These are phyloP conservation scores for Xanthoconium purpureum DNA, from an alignment of 768 basidiomycete species.

Conservation along the genomic window DNA sequence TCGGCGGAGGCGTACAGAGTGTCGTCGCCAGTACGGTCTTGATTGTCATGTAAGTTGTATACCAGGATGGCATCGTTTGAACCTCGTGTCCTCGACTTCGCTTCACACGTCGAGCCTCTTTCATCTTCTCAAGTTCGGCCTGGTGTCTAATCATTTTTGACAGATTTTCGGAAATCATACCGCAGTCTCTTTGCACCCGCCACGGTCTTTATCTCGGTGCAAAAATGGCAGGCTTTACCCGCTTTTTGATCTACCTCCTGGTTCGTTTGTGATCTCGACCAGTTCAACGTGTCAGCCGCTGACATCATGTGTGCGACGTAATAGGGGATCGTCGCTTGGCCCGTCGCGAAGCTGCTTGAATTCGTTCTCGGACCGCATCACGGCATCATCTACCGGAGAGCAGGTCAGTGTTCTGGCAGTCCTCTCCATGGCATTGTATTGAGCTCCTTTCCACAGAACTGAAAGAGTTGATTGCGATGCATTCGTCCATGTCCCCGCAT, in stretches of 20 bases:
- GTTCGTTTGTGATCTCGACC: constrained; percentile 34
- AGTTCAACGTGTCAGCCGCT: not conserved
- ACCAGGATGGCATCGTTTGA: too few species aligned
- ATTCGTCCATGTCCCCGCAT: constrained; percentile 64
- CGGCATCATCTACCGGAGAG: constrained; percentile 86
- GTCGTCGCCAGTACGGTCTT: constrained; percentile 81
- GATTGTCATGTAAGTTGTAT: constrained; percentile 74
- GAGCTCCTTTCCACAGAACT: constrained; percentile 46
- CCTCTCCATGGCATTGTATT: not conserved
- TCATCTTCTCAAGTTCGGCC: not conserved
- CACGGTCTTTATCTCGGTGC: constrained; percentile 88
- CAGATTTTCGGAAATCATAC: constrained; percentile 90
- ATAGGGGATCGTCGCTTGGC: constrained; percentile 78
- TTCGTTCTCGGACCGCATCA: constrained; percentile 77
- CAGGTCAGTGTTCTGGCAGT: constrained; percentile 36
- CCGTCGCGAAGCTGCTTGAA: constrained; percentile 80
- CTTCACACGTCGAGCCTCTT: too few species aligned
- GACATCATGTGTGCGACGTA: not conserved
- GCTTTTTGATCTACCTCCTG: constrained; percentile 62
- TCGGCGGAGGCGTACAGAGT: constrained; percentile 75
- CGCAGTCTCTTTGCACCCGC: constrained; percentile 88
- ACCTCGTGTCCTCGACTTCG: too few species aligned
- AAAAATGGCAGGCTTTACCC: constrained; percentile 75
- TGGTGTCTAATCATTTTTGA: not conserved
- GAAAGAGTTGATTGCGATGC: constrained; percentile 89